Base-by-base conservation (phyloP, 2,329 filamentous ascomycete genomes). In the Sporothrix globosa region DNA sequence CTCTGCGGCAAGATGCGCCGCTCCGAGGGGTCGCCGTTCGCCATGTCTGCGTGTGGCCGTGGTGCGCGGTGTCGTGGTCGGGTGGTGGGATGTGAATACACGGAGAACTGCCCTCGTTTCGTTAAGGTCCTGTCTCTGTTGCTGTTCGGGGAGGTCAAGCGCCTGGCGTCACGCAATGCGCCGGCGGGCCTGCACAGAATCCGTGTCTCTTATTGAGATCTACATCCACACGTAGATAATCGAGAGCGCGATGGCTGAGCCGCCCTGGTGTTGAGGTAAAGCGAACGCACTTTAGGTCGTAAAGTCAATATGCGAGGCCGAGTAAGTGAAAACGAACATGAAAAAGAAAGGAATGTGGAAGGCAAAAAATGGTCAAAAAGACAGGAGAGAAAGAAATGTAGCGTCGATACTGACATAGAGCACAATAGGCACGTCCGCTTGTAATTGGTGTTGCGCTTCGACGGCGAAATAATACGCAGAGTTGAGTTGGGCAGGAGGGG, bases 1-100 rank as follows among this genome's bases (percentile, higher is more conserved):
- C 84, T 89, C 78, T 91, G 90, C 48, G 89, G 89, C 78, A 91
- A 80, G 74, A 91, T 83, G 78, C 85, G 86, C 77, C 89, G 85
- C 75, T 85, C 84, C 70, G 85, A 82, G 72, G 85, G 84, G 79
- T 91, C 88, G 81, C 85, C 70, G 68, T 52, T 85, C 75, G 88
- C 86, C 89, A 91, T 91, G 76, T 50, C n/a, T 54, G 65, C 41
- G 58, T 44, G 21, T 58, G 53, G 50, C 44, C 10, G 48, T 39
- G 34, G 56, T 41, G n/a, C 54, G 65, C 54, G 48, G 50, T 24
- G 41, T 60, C 19, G 67, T 54, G 19, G 41, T 34, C 19, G 9
- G 34, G 30, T 44, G 34, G 24, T 46, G 41, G n/a, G 41, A 14
- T 52, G 66, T 41, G 27, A 19, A 30, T 10, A 34, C 24, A 27